Evolutionary conservation across 2,329 filamentous ascomycete species (phyloP).

Genomic region (Lachnellula arida): DNA sequence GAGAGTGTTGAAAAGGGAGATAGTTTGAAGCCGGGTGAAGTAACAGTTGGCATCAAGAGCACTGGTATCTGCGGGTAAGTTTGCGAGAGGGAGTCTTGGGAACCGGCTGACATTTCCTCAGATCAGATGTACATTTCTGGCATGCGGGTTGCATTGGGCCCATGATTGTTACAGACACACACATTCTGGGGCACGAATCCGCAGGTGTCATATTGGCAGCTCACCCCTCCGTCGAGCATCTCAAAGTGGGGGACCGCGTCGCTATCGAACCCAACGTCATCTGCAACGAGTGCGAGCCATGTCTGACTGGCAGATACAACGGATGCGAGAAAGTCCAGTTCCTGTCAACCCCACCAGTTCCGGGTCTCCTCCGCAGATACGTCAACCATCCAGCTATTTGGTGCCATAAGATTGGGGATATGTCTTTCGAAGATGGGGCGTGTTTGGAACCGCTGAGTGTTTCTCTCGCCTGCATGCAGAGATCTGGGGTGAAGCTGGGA

Average conservation of each 20-base stretch:
- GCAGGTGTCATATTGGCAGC: conserved; percentile 78
- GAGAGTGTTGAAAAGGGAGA: conserved; percentile 67
- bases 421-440: conserved; percentile 88
- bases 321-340: conserved; percentile 84
- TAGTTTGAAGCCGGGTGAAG: conserved; percentile 72
- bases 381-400: conserved; percentile 91
- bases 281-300: conserved; percentile 86
- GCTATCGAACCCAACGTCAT: conserved; percentile 93
- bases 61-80: conserved; percentile 91
- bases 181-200: conserved; percentile 93
- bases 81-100: not conserved
- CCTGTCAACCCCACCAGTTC: conserved; percentile 83
- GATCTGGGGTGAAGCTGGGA: conserved; percentile 74
- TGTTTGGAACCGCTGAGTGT: conserved; percentile 88
- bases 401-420: conserved; percentile 93
- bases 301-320: conserved; percentile 90
- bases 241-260: conserved; percentile 84
- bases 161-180: conserved; percentile 85
- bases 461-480: conserved; percentile 80
- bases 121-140: conserved; percentile 97
- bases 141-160: conserved; percentile 91
- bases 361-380: conserved; percentile 83
- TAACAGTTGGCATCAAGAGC: conserved; percentile 84
- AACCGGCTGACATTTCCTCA: conserved; percentile 33
- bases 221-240: conserved; percentile 70